Percentiles rank a stretch among this genome's conserved stretches.
These are phyloP conservation scores for Amaranthus palmeri DNA, from an alignment of 148 eudicot species.

Conservation along the genomic window DNA sequence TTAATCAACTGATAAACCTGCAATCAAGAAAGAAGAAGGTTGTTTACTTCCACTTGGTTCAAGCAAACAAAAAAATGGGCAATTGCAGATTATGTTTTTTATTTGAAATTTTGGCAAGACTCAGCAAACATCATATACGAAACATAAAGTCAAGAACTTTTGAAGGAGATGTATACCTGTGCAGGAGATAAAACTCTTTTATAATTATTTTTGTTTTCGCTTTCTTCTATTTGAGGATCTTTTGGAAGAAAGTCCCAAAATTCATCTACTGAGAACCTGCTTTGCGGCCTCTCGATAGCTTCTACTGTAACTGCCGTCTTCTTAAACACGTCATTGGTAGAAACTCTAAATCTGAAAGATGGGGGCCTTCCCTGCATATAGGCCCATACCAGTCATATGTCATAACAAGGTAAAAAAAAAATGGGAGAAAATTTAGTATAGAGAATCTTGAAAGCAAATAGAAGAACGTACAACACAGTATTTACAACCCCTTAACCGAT, in stretches of 20 bases:
- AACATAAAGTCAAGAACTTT: neutral
- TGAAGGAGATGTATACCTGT: constrained; percentile 42
- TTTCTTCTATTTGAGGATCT: constrained; percentile 49
- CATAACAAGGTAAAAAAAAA: neutral
- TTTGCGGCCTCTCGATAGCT: constrained; percentile 36
- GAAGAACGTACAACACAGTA: constrained; percentile 73
- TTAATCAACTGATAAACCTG: constrained; percentile 58
- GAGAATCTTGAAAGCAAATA: neutral
- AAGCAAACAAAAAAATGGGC: neutral
- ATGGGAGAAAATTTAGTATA: constrained; percentile 26
- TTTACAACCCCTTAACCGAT: constrained; percentile 42
- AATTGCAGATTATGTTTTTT: neutral
- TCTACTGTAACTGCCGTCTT: constrained; percentile 72
- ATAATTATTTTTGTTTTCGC: constrained; percentile 15
- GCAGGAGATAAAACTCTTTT: constrained; percentile 58
- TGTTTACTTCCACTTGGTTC: constrained; percentile 5
- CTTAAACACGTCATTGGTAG: constrained; percentile 54
- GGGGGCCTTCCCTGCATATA: constrained; percentile 67
- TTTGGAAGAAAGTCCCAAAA: constrained; percentile 78
- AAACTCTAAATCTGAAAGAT: constrained; percentile 56
- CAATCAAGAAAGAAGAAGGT: constrained; percentile 17
- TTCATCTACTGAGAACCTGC: constrained; percentile 33
- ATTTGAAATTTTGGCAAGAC: neutral
- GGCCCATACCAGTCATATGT: neutral
- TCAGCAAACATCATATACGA: neutral